phyloP scores from a whole-genome alignment of 2,329 filamentous ascomycete genomes.

The Coniochaeta prunicola region DNA sequence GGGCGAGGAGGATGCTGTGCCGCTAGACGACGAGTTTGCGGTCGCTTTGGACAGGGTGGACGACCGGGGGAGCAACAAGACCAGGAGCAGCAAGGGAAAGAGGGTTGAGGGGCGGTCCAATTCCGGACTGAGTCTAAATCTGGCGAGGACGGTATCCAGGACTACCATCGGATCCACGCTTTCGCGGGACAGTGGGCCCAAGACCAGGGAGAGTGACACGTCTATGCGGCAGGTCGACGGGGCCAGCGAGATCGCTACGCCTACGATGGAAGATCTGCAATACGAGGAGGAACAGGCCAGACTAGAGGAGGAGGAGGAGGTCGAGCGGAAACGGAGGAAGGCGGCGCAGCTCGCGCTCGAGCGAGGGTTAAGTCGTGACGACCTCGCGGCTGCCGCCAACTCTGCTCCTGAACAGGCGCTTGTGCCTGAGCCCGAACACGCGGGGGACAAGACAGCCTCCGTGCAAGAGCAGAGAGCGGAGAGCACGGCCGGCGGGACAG shows the following conservation, averaged over 20 bases:
- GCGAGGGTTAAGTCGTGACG: conserved; percentile 35
- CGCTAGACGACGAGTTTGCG: conserved; percentile 86
- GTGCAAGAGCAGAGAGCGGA: conserved; percentile 1
- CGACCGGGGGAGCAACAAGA: conserved; percentile 66
- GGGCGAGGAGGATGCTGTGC: conserved; percentile 89
- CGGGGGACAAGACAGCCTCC: not conserved
- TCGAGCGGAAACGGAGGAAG: conserved; percentile 40
- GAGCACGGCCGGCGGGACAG: not conserved
- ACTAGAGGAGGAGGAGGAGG: conserved; percentile 44
- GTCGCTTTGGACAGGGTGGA: conserved; percentile 68
- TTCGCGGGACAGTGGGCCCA: conserved; percentile 10
- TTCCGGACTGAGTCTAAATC: conserved; percentile 11
- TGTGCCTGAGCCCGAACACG: not conserved
- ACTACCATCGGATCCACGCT: conserved; percentile 45
- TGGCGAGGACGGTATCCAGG: conserved; percentile 48
- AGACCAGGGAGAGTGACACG: conserved; percentile 9
- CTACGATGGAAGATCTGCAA: conserved; percentile 44
- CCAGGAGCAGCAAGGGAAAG: conserved; percentile 53
- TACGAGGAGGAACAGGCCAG: conserved; percentile 44
- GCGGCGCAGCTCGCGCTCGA: conserved; percentile 45
- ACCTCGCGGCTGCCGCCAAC: conserved; percentile 17
- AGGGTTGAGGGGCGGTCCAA: conserved; percentile 25
- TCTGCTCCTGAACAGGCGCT: conserved; percentile 19
- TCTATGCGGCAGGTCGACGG: not conserved
- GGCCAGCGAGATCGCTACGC: conserved; percentile 18